phyloP scores from a whole-genome alignment of 257 asterid genomes.

The Solanum ahanhuiri region DNA sequence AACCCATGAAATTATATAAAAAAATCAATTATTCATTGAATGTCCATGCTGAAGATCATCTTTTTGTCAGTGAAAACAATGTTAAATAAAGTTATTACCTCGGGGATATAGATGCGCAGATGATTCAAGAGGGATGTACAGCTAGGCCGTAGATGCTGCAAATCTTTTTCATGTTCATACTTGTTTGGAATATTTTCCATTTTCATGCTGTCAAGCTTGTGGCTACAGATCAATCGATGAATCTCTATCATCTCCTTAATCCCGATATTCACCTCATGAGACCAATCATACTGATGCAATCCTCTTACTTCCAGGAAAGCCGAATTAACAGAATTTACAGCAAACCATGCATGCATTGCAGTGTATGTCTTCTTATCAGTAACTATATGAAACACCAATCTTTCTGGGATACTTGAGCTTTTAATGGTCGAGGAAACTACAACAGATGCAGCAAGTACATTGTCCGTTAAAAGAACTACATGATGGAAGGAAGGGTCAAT shows the following conservation, averaged over 20 bases:
- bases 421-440: slow-evolving; percentile 56
- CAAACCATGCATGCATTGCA: slow-evolving; percentile 90
- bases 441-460: slow-evolving; percentile 83
- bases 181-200: slow-evolving; percentile 23
- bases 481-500: slow-evolving; percentile 56
- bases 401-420: slow-evolving; percentile 40
- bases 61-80: slow-evolving; percentile 3
- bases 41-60: slow-evolving; percentile 8
- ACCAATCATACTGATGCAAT: slow-evolving; percentile 81
- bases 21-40: slow-evolving; percentile 11
- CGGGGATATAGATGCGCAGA: slow-evolving; percentile 76
- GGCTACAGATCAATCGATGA: slow-evolving; percentile 57
- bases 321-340: slow-evolving; percentile 43
- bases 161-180: slow-evolving; percentile 29
- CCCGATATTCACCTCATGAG: slow-evolving; percentile 55
- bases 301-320: slow-evolving; percentile 79
- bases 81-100: slow-evolving; percentile 40
- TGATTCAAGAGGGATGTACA: slow-evolving; percentile 66
- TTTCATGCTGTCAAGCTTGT: slow-evolving; percentile 32
- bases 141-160: slow-evolving; percentile 52
- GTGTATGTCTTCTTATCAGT: slow-evolving; percentile 80
- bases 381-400: slow-evolving; percentile 65
- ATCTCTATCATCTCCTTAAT: slow-evolving; percentile 62
- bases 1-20: slow-evolving; percentile 22
- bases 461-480: slow-evolving; percentile 74